Conservation (phyloP, 306 rosid genomes). For the Rosa lucieae region DNA sequence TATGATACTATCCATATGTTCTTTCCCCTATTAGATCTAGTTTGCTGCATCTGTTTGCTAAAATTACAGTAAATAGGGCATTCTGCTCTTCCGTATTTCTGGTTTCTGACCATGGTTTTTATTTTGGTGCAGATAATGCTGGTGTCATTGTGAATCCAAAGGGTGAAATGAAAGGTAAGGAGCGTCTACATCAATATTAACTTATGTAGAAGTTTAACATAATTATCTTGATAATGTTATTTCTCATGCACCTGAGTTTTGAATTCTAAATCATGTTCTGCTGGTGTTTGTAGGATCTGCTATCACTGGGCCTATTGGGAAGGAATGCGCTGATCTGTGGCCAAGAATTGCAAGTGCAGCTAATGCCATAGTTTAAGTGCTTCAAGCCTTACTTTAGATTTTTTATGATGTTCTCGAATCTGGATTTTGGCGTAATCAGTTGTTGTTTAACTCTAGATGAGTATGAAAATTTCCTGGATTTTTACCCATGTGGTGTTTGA, state of each 20-base stretch:
- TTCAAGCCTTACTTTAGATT: not conserved
- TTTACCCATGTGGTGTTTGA: too few species aligned
- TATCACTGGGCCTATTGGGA: slow-evolving; percentile 48
- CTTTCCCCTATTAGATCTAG: not conserved
- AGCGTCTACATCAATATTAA: not conserved
- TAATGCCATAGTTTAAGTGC: slow-evolving; percentile 42
- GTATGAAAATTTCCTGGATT: too few species aligned
- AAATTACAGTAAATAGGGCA: not conserved
- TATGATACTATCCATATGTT: too few species aligned
- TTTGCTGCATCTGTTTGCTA: not conserved
- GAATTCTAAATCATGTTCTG: not conserved
- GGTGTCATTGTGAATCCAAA: slow-evolving; percentile 54
- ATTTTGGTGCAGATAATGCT: slow-evolving; percentile 34
- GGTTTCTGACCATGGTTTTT: not conserved
- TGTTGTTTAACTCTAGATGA: too few species aligned
- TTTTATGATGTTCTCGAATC: not conserved
- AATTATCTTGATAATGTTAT: not conserved
- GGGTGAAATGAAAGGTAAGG: slow-evolving; percentile 51
- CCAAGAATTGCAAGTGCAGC: slow-evolving; percentile 54
- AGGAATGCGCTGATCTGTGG: slow-evolving; percentile 60
- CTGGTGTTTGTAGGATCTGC: slow-evolving; percentile 41
- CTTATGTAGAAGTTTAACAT: not conserved
- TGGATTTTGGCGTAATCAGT: not conserved
- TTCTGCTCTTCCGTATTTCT: not conserved
- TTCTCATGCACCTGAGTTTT: not conserved